Evolutionary conservation across 306 rosid species (phyloP), one percentile per base, ranked within the genome.

Genomic region (Dryas alaskensis): DNA sequence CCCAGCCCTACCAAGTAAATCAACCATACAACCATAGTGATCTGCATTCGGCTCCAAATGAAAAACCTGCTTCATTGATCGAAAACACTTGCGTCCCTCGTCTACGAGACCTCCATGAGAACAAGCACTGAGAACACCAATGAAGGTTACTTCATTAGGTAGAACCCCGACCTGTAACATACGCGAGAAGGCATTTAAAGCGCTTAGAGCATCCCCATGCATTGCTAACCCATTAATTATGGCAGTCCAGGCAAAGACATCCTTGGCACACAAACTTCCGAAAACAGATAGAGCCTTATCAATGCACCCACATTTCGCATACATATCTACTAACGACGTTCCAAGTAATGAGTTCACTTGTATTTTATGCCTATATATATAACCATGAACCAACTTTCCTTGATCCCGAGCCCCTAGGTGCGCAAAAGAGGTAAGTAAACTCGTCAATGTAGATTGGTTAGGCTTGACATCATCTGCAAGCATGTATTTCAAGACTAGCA

Each of bases 161-260:
- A 72, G 75, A 75, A 88, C 82, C 1, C 62, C 83, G 76, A 79
- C 80, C 40, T 71, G 58, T 80, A 85, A 85, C 94, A 88, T 91
- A 70, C 50, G 78, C 58, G 83, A 86, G 73, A 91, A 88, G 31
- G 82, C 27, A 22, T 66, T 69, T 25, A 87, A 81, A 39, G 94
- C 86, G 47, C 81, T 91, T 45, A 73, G 67, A 60, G 92, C 86
- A 74, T 84, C 83, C 60, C 97, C 97, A 66, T 84, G 88, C 86
- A 78, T 82, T 58, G 92, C 92, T 79, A 91, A 83, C 78, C 94
- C 97, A 77, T 89, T 90, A 79, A 88, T 85, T 81, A 91, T 80
- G 64, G 94, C 89, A 87, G 86, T 87, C 94, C 97, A 88, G 39
- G 89, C 89, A 85, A 57, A 88, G 86, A 91, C 92, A 82, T 40